A percentile compares a stretch with the other conserved stretches of the same genome.
Conservation (phyloP, 106 monocot species). For the Iris macrosiphon region DNA sequence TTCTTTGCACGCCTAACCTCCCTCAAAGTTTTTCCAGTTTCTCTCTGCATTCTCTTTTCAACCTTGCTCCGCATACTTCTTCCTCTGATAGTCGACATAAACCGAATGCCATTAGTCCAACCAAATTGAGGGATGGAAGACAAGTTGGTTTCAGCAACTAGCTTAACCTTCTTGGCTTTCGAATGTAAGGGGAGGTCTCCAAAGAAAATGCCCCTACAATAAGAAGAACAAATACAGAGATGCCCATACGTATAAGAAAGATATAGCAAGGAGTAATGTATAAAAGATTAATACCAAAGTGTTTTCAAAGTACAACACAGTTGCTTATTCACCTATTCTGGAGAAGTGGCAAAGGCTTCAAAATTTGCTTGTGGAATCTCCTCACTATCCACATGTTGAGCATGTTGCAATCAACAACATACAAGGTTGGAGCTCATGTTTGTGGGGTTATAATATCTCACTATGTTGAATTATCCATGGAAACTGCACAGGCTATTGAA, state of each 20-base stretch:
- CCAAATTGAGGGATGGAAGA: background rate
- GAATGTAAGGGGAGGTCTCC: conserved; percentile 1
- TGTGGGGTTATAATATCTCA: background rate
- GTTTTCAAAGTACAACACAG: background rate
- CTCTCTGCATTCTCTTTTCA: conserved; percentile 88
- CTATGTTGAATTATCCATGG: background rate
- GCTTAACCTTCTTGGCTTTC: conserved; percentile 2
- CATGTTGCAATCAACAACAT: background rate
- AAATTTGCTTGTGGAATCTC: conserved; percentile 26
- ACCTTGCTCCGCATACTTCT: conserved; percentile 91
- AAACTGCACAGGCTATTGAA: no score
- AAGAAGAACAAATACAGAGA: background rate
- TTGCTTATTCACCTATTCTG: conserved; percentile 22
- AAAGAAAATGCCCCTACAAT: conserved; percentile 2
- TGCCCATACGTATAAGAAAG: background rate
- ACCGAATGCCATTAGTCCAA: conserved; percentile 16
- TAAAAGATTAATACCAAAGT: background rate
- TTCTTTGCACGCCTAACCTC: conserved; percentile 89
- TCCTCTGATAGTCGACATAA: conserved; percentile 62
- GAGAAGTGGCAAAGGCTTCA: conserved; percentile 23
- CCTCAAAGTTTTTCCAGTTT: conserved; percentile 81
- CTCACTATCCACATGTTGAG: conserved; percentile 44
- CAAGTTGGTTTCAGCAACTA: background rate
- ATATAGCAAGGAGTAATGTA: background rate
- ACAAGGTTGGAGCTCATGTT: background rate